These are phyloP conservation scores for Calocybe indica DNA, from an alignment of 768 basidiomycete species.

Conservation along the genomic window DNA sequence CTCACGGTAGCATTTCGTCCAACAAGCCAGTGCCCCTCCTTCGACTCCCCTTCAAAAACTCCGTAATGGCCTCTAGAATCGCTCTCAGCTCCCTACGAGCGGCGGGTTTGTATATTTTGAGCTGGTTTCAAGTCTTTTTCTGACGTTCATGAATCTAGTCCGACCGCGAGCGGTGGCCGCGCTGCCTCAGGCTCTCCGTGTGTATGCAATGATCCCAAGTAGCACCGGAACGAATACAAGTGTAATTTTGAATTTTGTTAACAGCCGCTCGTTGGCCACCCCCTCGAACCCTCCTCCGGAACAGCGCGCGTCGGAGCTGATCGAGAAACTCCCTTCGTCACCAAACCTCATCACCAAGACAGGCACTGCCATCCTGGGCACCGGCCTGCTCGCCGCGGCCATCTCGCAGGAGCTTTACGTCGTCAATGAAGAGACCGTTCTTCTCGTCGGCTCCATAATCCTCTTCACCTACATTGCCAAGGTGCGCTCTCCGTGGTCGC, in stretches of 20 bases:
- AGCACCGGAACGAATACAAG: constrained; percentile 5
- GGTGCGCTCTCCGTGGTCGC: constrained; percentile 35
- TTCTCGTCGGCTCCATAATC: constrained; percentile 79
- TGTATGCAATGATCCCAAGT: constrained; percentile 16
- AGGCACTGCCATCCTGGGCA: constrained; percentile 85
- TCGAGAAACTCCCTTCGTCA: constrained; percentile 81
- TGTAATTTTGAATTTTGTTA: constrained; percentile 6
- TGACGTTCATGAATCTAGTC: constrained; percentile 24
- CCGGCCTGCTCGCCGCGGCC: constrained; percentile 82
- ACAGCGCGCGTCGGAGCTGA: constrained; percentile 85
- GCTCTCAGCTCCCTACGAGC: constrained; percentile 59
- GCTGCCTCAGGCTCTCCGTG: constrained; percentile 44
- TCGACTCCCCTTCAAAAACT: constrained; percentile 17
- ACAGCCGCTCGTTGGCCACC: constrained; percentile 62
- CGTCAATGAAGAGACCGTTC: constrained; percentile 92
- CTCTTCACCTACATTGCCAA: constrained; percentile 79
- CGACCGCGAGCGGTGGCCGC: constrained; percentile 49
- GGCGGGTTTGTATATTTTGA: constrained; percentile 36
- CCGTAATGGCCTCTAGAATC: constrained; percentile 65
- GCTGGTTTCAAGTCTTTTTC: no score
- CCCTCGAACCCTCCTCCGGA: constrained; percentile 58
- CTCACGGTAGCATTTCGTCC: constrained; percentile 27
- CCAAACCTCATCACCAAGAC: constrained; percentile 93
- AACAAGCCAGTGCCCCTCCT: constrained; percentile 23
- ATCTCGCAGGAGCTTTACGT: constrained; percentile 98